phyloP scores from a whole-genome alignment of 441 rosid species.

The Bocquillonia castaneifolia region DNA sequence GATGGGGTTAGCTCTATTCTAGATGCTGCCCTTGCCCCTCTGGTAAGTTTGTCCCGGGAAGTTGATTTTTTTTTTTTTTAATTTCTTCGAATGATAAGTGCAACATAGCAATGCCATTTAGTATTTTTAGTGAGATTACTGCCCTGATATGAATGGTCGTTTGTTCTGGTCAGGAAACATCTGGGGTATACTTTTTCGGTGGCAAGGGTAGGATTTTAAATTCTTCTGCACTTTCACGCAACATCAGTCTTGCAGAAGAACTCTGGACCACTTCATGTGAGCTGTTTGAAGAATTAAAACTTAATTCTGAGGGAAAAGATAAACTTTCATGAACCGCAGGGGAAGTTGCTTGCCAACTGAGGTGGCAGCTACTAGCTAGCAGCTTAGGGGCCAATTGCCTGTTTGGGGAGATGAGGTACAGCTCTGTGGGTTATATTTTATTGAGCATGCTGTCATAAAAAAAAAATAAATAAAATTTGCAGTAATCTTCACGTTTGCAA shows the following conservation, averaged over 20 bases:
- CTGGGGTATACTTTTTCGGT: slow-evolving; percentile 74
- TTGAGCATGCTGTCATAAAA: too few species aligned
- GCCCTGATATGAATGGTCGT: neutral
- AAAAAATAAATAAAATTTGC: neutral
- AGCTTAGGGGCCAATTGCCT: neutral
- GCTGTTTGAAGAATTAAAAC: slow-evolving; percentile 38
- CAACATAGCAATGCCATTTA: neutral
- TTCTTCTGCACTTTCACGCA: slow-evolving; percentile 50
- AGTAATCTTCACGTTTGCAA: neutral
- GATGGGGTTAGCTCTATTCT: slow-evolving; percentile 58
- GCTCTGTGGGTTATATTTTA: neutral
- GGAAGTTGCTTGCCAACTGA: neutral
- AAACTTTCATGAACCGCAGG: neutral
- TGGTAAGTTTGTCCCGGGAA: slow-evolving; percentile 39
- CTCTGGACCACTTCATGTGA: slow-evolving; percentile 61
- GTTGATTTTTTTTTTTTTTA: neutral
- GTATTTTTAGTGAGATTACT: neutral
- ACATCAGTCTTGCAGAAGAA: slow-evolving; percentile 44
- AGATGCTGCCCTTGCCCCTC: slow-evolving; percentile 82
- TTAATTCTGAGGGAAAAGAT: slow-evolving; percentile 22
- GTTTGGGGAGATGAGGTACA: neutral
- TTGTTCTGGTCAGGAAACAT: slow-evolving; percentile 46
- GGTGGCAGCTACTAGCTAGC: neutral
- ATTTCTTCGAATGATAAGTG: neutral
- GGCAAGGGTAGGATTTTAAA: slow-evolving; percentile 59